Conservation (phyloP, 306 rosid genomes). For the Cyclanthera cordifolia region DNA sequence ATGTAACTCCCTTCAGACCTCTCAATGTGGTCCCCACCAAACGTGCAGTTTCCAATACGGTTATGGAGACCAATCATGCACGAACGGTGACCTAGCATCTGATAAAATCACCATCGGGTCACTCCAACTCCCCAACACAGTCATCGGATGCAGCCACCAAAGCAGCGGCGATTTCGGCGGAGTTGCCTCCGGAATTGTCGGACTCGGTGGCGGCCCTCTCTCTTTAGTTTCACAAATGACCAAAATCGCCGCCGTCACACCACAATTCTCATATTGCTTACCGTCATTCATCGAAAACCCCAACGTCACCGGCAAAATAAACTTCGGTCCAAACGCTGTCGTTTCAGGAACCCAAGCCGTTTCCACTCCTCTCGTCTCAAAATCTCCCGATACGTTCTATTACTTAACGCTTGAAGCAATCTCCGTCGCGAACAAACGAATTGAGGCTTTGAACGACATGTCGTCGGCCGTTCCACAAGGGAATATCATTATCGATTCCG, state of each 20-base stretch:
- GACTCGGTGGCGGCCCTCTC: slow-evolving; percentile 36
- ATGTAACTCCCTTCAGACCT: slow-evolving; percentile 5
- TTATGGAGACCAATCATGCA: slow-evolving; percentile 35
- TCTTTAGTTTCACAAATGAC: slow-evolving; percentile 48
- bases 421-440: slow-evolving; percentile 28
- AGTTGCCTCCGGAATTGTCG: slow-evolving; percentile 29
- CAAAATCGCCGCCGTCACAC: neutral
- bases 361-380: slow-evolving; percentile 23
- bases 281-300: neutral
- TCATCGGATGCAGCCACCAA: slow-evolving; percentile 39
- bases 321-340: slow-evolving; percentile 25
- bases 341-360: slow-evolving; percentile 16
- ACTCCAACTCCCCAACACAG: slow-evolving; percentile 6
- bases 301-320: slow-evolving; percentile 22
- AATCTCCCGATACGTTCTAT: slow-evolving; percentile 14
- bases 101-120: slow-evolving; percentile 29
- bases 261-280: slow-evolving; percentile 45
- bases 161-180: slow-evolving; percentile 29
- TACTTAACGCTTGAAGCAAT: slow-evolving; percentile 32
- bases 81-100: slow-evolving; percentile 27
- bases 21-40: neutral
- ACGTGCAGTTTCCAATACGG: slow-evolving; percentile 20
- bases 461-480: slow-evolving; percentile 13
- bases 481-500: slow-evolving; percentile 42
- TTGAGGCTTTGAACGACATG: neutral